These are phyloP conservation scores for Dittrichia graveolens DNA, from an alignment of 129 eudicot species.

Conservation along the genomic window DNA sequence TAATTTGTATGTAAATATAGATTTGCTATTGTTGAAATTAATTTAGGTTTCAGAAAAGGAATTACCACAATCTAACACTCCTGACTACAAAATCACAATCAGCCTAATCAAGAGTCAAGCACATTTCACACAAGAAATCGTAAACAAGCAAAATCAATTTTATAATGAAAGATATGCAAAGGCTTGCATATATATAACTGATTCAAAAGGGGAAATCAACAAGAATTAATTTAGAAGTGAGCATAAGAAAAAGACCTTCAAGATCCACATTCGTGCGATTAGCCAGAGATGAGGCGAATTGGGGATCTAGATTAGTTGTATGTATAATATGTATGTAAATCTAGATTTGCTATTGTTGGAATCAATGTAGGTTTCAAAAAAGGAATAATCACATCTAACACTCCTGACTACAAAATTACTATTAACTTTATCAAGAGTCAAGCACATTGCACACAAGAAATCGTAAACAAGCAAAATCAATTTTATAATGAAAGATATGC, in stretches of 20 bases:
- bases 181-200: not conserved
- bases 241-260: slow-evolving; percentile 31
- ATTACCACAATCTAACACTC: not conserved
- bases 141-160: slow-evolving; percentile 6
- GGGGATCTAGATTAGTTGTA: too few relatives aligned
- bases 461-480: slow-evolving; percentile 1
- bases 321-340: too few relatives aligned
- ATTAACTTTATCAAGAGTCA: not conserved
- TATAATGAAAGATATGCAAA: not conserved
- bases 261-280: slow-evolving; percentile 42
- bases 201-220: not conserved
- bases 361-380: too few relatives aligned
- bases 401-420: too few relatives aligned
- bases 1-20: not conserved
- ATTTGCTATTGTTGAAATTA: slow-evolving; percentile 1
- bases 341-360: too few relatives aligned
- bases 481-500: not conserved
- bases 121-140: not conserved
- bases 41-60: not conserved
- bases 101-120: not conserved
- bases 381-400: too few relatives aligned
- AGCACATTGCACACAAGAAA: not conserved
- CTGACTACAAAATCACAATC: slow-evolving; percentile 8
- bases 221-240: not conserved
- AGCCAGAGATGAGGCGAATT: slow-evolving; percentile 24